Conservation (phyloP, 2,329 filamentous ascomycete genomes). For the Neonectria coccinea region DNA sequence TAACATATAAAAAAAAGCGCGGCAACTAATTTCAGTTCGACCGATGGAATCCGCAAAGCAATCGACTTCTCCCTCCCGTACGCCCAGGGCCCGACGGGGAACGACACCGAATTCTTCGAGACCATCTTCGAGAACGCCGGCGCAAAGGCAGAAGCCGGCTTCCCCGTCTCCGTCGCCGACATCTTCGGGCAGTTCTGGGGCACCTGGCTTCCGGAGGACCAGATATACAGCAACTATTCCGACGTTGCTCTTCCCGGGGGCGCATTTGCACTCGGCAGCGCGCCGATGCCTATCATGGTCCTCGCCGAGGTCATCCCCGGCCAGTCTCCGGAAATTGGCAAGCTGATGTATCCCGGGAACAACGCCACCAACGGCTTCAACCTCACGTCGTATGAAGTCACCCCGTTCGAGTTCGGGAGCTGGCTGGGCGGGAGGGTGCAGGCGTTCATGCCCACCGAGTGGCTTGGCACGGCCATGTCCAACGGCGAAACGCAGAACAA, state of each 20-base stretch:
- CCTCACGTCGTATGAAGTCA: constrained; percentile 49
- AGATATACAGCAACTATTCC: constrained; percentile 40
- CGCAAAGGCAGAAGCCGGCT: constrained; percentile 40
- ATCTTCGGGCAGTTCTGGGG: constrained; percentile 47
- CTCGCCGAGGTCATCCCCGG: constrained; percentile 46
- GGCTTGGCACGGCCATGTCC: constrained; percentile 46
- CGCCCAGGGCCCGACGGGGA: constrained; percentile 25
- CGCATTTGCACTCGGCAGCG: constrained; percentile 36
- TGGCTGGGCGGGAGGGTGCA: constrained; percentile 47
- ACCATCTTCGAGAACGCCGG: constrained; percentile 39
- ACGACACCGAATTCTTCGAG: constrained; percentile 30
- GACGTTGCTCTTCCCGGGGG: constrained; percentile 33
- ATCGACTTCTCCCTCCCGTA: constrained; percentile 44
- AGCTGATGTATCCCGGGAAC: constrained; percentile 44
- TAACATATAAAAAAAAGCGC: constrained; percentile 29
- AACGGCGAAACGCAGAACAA: constrained; percentile 42
- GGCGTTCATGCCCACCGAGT: constrained; percentile 46
- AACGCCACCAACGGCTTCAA: constrained; percentile 46
- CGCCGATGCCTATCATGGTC: constrained; percentile 46
- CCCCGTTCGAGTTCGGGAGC: constrained; percentile 49
- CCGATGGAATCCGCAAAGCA: constrained; percentile 27
- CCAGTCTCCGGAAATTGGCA: constrained; percentile 43
- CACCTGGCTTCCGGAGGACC: constrained; percentile 35
- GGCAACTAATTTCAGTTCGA: constrained; percentile 44
- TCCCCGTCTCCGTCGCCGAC: constrained; percentile 44